Evolutionary conservation across 805 yeast genomes (phyloP).

Genomic region (Metschnikowia orientalis): DNA sequence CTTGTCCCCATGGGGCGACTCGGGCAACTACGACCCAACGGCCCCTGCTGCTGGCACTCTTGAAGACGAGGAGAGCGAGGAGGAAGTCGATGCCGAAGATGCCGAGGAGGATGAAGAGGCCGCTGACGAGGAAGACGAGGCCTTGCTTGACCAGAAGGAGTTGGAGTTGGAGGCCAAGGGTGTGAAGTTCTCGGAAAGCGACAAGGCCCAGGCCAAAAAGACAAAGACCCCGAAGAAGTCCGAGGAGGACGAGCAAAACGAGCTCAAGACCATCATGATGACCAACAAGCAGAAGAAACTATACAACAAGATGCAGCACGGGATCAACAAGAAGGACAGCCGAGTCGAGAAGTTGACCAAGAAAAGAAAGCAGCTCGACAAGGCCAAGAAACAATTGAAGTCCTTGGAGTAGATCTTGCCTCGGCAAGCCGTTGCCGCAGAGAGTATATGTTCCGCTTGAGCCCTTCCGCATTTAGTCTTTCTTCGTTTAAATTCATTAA

Average conservation of each 20-base stretch:
- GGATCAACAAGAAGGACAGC: slow-evolving; percentile 75
- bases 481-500: no score
- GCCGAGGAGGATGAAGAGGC: slow-evolving; percentile 41
- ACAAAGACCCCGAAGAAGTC: slow-evolving; percentile 29
- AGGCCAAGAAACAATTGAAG: slow-evolving; percentile 47
- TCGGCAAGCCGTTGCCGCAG: background rate
- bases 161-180: slow-evolving; percentile 78
- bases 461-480: no score
- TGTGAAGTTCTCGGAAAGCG: slow-evolving; percentile 61
- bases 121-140: slow-evolving; percentile 53
- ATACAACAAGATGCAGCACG: slow-evolving; percentile 92
- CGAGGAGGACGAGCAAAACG: slow-evolving; percentile 62
- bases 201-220: slow-evolving; percentile 15
- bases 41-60: slow-evolving; percentile 40
- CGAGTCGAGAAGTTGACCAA: slow-evolving; percentile 64
- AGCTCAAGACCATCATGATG: slow-evolving; percentile 95
- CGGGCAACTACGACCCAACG: slow-evolving; percentile 83
- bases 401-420: background rate
- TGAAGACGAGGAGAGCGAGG: slow-evolving; percentile 43
- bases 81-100: slow-evolving; percentile 38
- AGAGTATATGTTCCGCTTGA: no score
- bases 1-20: slow-evolving; percentile 98
- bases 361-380: slow-evolving; percentile 67
- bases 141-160: slow-evolving; percentile 78
- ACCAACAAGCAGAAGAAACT: slow-evolving; percentile 90